Evolutionary conservation across 345 rosid species (phyloP).

Genomic region (Trapa bicornis): DNA sequence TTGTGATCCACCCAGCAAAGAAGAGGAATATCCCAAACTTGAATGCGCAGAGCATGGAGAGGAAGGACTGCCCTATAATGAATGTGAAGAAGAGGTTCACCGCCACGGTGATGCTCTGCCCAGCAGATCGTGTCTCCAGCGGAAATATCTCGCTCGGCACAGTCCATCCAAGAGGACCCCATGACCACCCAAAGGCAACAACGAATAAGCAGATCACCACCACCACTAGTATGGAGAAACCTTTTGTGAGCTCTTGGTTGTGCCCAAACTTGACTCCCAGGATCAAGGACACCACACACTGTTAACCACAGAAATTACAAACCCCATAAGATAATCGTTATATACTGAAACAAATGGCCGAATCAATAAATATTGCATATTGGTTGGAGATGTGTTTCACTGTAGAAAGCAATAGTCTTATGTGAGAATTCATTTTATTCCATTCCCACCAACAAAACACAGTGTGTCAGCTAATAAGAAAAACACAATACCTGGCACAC

Average conservation of each 20-base stretch:
- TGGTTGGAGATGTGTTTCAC: not conserved
- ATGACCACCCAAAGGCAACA: constrained; percentile 90
- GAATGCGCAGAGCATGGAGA: constrained; percentile 60
- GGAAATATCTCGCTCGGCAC: constrained; percentile 80
- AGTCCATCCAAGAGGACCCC: constrained; percentile 97
- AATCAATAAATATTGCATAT: not conserved
- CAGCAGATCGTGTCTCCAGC: constrained; percentile 61
- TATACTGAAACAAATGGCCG: not conserved
- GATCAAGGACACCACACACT: constrained; percentile 59
- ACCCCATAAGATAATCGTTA: not conserved
- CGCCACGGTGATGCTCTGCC: constrained; percentile 84
- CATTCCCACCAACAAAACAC: not conserved
- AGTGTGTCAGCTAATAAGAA: not conserved
- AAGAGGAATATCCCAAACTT: constrained; percentile 84
- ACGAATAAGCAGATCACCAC: constrained; percentile 69
- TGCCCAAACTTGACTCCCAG: constrained; percentile 70
- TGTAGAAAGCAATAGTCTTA: not conserved
- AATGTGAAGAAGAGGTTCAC: constrained; percentile 86
- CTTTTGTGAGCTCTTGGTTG: constrained; percentile 51
- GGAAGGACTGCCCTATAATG: constrained; percentile 65
- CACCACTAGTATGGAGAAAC: constrained; percentile 57
- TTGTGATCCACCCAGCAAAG: constrained; percentile 61
- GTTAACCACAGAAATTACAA: constrained; percentile 9
- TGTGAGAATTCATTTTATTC: not conserved
- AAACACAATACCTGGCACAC: constrained; percentile 46